phyloP scores from a whole-genome alignment of 78 protist genomes.

The Dictyostelium brefeldianum region DNA sequence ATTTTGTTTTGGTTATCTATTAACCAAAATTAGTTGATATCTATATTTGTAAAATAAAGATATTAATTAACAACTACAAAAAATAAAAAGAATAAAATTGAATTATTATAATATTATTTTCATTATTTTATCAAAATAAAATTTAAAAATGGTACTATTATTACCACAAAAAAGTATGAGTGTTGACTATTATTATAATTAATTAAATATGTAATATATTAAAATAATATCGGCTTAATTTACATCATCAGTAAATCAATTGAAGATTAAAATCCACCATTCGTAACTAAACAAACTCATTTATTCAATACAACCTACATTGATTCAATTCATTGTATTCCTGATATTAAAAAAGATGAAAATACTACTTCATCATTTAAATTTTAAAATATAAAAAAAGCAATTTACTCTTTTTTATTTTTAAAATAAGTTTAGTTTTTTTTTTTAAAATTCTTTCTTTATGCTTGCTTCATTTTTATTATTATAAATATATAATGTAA shows the following conservation, averaged over 20 bases:
- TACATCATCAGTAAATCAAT: not conserved
- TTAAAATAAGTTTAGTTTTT: too few species aligned
- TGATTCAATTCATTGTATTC: not conserved
- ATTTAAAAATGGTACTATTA: not conserved
- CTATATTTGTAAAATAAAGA: too few species aligned
- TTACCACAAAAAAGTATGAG: not conserved
- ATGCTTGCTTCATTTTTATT: too few species aligned
- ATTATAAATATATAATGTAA: too few species aligned
- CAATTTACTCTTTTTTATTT: too few species aligned
- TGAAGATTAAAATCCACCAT: not conserved
- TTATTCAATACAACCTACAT: not conserved
- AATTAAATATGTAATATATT: too few species aligned
- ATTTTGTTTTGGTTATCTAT: too few species aligned
- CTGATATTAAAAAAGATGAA: not conserved
- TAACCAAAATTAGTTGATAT: too few species aligned
- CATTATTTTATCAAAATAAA: not conserved
- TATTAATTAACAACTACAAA: not conserved
- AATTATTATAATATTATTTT: not conserved
- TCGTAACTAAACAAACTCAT: not conserved
- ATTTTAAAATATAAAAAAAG: too few species aligned
- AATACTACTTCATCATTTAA: not conserved
- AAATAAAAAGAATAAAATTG: not conserved
- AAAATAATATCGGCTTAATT: not conserved
- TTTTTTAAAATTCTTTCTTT: too few species aligned
- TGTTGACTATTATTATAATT: too few species aligned